Conservation (phyloP, 2,329 filamentous ascomycete genomes). For the Aspergillus cejpii region DNA sequence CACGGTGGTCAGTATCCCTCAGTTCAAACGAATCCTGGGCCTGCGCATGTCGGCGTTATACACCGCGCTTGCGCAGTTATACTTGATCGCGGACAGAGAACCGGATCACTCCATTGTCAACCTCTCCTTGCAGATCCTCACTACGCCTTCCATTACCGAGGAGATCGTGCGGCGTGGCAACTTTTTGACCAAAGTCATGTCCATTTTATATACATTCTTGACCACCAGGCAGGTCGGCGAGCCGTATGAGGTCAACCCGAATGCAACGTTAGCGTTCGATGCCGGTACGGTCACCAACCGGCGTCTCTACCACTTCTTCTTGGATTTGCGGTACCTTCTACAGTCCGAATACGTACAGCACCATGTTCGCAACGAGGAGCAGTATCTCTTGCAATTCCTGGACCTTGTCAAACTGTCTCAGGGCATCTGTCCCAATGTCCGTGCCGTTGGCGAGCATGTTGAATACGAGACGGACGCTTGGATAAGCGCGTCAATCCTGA, state of each 20-base stretch:
- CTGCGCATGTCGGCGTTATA: slow-evolving; percentile 93
- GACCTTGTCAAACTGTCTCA: slow-evolving; percentile 95
- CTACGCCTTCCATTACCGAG: slow-evolving; percentile 90
- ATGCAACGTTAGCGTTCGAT: slow-evolving; percentile 84
- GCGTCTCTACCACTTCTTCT: slow-evolving; percentile 95
- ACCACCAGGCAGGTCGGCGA: slow-evolving; percentile 94
- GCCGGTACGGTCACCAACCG: slow-evolving; percentile 91
- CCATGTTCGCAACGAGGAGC: slow-evolving; percentile 70
- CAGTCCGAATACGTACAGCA: slow-evolving; percentile 82
- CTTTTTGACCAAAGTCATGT: slow-evolving; percentile 89
- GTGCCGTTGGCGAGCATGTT: slow-evolving; percentile 89
- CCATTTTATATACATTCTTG: slow-evolving; percentile 94
- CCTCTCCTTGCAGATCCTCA: slow-evolving; percentile 90
- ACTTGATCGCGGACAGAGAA: slow-evolving; percentile 90
- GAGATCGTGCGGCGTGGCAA: slow-evolving; percentile 94
- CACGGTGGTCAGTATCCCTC: slow-evolving; percentile 87
- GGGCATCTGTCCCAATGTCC: slow-evolving; percentile 88
- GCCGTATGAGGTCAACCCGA: slow-evolving; percentile 78
- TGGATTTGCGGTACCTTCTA: slow-evolving; percentile 86
- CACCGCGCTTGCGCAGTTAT: slow-evolving; percentile 85
- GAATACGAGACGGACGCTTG: slow-evolving; percentile 98
- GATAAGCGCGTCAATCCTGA: slow-evolving; percentile 93
- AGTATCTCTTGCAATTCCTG: slow-evolving; percentile 89
- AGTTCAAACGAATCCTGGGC: slow-evolving; percentile 91
- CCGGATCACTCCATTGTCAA: slow-evolving; percentile 99